Percentiles rank a stretch among this genome's conserved stretches.
phyloP scores from a whole-genome alignment of 176 grass and related monocot species.

The Oryza glaberrima region DNA sequence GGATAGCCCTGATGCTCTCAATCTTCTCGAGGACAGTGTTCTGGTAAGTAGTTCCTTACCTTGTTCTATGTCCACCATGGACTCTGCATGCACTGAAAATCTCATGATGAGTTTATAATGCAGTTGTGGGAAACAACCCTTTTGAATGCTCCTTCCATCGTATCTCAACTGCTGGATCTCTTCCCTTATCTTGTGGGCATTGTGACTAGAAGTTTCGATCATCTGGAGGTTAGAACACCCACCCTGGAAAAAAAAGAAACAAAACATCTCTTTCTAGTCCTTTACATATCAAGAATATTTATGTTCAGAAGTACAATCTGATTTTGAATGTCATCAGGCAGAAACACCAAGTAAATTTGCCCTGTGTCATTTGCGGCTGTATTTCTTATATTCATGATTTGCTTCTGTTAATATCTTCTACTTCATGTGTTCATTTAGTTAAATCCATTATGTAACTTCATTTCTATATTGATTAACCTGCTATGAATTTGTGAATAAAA shows the following conservation, averaged over 20 bases:
- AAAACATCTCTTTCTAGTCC: not conserved
- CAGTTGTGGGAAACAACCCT: slow-evolving; percentile 95
- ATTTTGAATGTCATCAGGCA: slow-evolving; percentile 17
- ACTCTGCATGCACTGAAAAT: not conserved
- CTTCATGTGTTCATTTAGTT: slow-evolving; percentile 6
- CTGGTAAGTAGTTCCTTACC: slow-evolving; percentile 62
- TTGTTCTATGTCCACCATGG: not conserved
- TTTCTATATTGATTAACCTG: not conserved
- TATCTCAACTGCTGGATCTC: slow-evolving; percentile 87
- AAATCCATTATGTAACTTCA: not conserved
- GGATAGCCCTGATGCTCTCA: slow-evolving; percentile 94
- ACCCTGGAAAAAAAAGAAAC: not conserved
- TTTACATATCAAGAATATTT: slow-evolving; percentile 12
- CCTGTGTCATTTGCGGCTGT: not conserved
- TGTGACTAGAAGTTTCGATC: slow-evolving; percentile 87
- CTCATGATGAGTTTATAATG: slow-evolving; percentile 42
- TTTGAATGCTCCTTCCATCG: slow-evolving; percentile 82
- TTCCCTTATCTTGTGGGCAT: slow-evolving; percentile 88
- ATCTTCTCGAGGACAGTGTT: slow-evolving; percentile 97
- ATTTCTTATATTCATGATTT: not conserved
- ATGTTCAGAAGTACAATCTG: not conserved
- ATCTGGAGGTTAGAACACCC: slow-evolving; percentile 75
- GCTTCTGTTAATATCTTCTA: slow-evolving; percentile 18
- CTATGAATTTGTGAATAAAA: not conserved
- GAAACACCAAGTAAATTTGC: not conserved